Base-by-base conservation (phyloP, 2,329 filamentous ascomycete species). In the Blastomyces emzantsi region DNA sequence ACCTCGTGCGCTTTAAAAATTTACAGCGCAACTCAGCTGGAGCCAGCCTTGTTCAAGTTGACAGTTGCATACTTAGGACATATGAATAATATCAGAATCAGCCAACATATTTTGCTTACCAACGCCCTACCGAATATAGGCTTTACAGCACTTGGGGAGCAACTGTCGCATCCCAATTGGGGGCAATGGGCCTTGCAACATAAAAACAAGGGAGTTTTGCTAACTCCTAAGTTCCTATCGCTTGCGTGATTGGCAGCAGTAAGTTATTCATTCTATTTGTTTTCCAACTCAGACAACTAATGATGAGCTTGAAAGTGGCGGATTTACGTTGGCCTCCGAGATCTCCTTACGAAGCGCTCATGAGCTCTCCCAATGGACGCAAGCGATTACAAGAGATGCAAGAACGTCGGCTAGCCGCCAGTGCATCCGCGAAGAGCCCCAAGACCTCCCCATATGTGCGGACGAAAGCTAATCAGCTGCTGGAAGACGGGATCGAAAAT, bases 321-420 rank as follows among this genome's bases (percentile, higher is more conserved):
- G 64, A 67, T 47, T 63, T 68, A 30, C 64, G 64, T 45, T 88
- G 85, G 85, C 85, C 85, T 63, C 85, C 85, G 22, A 80, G 82
- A 70, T 87, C 85, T 25, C 84, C 85, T 19, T 80, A 82, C 69
- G 83, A 87, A 66, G 85, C 85, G 28, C 78, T 87, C 19, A 76
- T 87, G 64, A 85, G 82, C 72, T 87, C 92, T 3, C 93, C 93
- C 0, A 85, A 87, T 68, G 93, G 92, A 62, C 88, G 92, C 70
- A 86, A 88, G 73, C 87, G 86, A 73, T 85, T 90, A 71, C 83
- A 88, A 73, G 85, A 87, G 65, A 80, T 88, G 69, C 83, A 85
- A 67, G 84, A 87, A 67, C 85, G 84, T 69, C 82, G 81, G 47
- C 87, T 89, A 33, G 87, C 87, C 1, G 88, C 87, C 0, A 85